Evolutionary conservation across 345 rosid species (phyloP), one percentile per base, ranked within the genome.

Genomic region (Eucalyptus guilfoylei): DNA sequence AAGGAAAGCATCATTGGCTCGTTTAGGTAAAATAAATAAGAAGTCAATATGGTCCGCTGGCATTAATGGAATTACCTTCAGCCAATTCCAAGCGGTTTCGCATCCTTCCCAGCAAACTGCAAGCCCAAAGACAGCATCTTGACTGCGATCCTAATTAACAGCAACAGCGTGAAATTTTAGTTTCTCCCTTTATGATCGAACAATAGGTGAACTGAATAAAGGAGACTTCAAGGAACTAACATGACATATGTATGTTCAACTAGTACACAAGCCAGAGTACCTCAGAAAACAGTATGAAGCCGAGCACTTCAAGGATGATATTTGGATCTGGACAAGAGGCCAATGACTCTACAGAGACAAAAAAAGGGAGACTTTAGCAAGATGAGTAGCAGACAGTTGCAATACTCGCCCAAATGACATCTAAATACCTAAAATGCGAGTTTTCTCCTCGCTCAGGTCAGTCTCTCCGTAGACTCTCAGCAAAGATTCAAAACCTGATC

Each of bases 61-160:
- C 11, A 28, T n/a, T 17, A 30, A 55, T 28, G n/a, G 72, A 60
- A 10, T 87, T 91, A 95, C 98, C 98, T 94, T 91, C 87, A 97
- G 92, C 99, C 99, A 97, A 87, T 89, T 91, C 99, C 99, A 97
- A 85, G 99, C 95, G 48, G 94, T 95, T 92, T 97, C 99, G 86
- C 99, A 95, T 81, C 99, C 99, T 95, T 96, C 98, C 90, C 91
- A 90, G 87, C 95, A 91, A 88, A 96, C 97, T 86, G 94, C 90
- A 48, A 97, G 94, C 86, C 97, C 99, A 91, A 58, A 94, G 58
- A 96, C 89, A 87, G 95, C 99, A 94, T 96, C 99, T 93, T 97
- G 99, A 91, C 92, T 93, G 32, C 98, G 99, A 81, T 95, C 99
- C 99, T 97, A 76, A 44, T 58, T 28, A 64, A n/a, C 34, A 64